A percentile compares a stretch with the other conserved stretches of the same genome.
phyloP scores from a whole-genome alignment of 2,329 filamentous ascomycete species.

The Diaporthe destruens region DNA sequence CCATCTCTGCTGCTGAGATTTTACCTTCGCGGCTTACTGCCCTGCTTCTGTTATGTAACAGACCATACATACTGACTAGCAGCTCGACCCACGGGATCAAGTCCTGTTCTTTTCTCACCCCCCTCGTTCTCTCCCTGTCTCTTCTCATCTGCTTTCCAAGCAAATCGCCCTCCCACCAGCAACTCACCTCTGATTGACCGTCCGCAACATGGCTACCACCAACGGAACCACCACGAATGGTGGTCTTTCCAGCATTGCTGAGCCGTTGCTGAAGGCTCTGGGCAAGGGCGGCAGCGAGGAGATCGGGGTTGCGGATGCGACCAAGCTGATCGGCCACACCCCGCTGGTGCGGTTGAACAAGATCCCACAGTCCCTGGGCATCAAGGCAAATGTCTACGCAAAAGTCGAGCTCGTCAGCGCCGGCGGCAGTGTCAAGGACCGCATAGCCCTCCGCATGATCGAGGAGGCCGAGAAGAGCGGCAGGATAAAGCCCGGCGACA shows the following conservation, averaged over 20 bases:
- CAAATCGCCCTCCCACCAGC: neutral
- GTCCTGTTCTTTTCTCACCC: neutral
- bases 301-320: conserved; percentile 69
- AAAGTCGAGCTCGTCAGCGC: conserved; percentile 96
- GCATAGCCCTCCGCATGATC: conserved; percentile 97
- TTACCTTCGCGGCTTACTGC: conserved; percentile 15
- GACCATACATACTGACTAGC: conserved; percentile 27
- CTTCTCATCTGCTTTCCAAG: neutral
- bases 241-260: conserved; percentile 23
- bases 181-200: neutral
- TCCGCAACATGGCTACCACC: conserved; percentile 37
- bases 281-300: conserved; percentile 17
- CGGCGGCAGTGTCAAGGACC: conserved; percentile 92
- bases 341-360: conserved; percentile 95
- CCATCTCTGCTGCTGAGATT: conserved; percentile 25
- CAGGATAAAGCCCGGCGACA: conserved; percentile 96
- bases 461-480: conserved; percentile 93
- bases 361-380: conserved; percentile 89
- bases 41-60: conserved; percentile 34
- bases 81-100: conserved; percentile 18
- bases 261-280: conserved; percentile 22
- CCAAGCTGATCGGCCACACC: conserved; percentile 93
- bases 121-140: neutral
- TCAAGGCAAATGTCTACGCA: conserved; percentile 89
- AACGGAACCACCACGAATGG: conserved; percentile 36